Evolutionary conservation across 306 rosid species (phyloP).

Genomic region (Hippophae gyantsensis): DNA sequence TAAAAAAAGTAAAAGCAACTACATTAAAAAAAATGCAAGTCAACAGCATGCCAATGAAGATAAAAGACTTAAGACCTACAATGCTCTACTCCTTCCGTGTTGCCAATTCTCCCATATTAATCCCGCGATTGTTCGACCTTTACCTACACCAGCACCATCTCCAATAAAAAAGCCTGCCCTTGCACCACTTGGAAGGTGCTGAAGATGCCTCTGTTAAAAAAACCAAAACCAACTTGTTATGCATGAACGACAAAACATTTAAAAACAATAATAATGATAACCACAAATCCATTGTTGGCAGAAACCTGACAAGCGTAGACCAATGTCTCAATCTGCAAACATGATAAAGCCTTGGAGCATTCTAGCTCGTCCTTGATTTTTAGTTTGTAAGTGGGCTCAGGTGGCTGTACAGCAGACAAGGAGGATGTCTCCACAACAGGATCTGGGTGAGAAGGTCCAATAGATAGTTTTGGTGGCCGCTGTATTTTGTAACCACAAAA

Average conservation of each 20-base stretch:
- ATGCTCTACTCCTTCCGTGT: conserved; percentile 66
- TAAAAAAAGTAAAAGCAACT: neutral
- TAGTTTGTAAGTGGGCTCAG: conserved; percentile 87
- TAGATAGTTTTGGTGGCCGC: conserved; percentile 92
- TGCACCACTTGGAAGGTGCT: conserved; percentile 60
- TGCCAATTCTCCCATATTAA: conserved; percentile 97
- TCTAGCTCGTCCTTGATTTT: conserved; percentile 61
- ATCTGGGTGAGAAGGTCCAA: conserved; percentile 92
- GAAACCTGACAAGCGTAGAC: conserved; percentile 97
- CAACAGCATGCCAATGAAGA: conserved; percentile 9
- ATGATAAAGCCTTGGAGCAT: conserved; percentile 61
- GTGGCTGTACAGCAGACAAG: conserved; percentile 96
- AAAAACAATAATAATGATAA: conserved; percentile 4
- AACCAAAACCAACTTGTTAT: conserved; percentile 29
- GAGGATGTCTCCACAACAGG: conserved; percentile 97
- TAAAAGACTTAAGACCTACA: conserved; percentile 48
- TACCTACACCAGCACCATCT: conserved; percentile 99
- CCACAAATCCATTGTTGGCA: conserved; percentile 20
- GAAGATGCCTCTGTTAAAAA: conserved; percentile 80
- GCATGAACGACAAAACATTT: conserved; percentile 8
- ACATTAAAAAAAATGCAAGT: neutral
- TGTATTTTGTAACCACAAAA: conserved; percentile 34
- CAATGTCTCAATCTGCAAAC: conserved; percentile 95
- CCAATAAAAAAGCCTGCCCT: conserved; percentile 93
- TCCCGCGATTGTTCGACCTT: conserved; percentile 97